Evolutionary conservation across 495 filamentous ascomycete genomes (phyloP).

Genomic region (Aspergillus ostianus): DNA sequence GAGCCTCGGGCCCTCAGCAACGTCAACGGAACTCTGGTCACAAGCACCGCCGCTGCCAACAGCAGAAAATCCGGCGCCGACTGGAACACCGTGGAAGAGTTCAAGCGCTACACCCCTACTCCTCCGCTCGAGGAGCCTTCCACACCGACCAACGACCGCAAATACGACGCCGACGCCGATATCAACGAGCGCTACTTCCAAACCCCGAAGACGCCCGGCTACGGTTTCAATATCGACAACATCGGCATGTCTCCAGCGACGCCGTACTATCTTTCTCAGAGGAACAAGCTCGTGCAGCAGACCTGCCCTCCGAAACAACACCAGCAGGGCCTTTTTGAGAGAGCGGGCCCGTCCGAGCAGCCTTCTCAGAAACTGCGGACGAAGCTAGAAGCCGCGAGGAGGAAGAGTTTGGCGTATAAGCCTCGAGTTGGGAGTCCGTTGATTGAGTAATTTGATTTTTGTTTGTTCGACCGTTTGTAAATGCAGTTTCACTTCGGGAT

Average conservation of each 20-base stretch:
- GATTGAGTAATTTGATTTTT: slow-evolving; percentile 17
- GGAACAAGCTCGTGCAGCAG: slow-evolving; percentile 57
- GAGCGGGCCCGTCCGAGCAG: slow-evolving; percentile 25
- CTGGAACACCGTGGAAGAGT: slow-evolving; percentile 34
- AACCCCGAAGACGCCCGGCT: slow-evolving; percentile 30
- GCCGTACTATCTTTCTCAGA: slow-evolving; percentile 55
- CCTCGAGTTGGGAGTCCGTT: slow-evolving; percentile 78
- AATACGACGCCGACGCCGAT: slow-evolving; percentile 13
- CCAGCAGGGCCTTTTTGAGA: slow-evolving; percentile 44
- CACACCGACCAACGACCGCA: slow-evolving; percentile 18
- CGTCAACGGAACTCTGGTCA: slow-evolving; percentile 60
- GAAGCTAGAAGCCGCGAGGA: slow-evolving; percentile 68
- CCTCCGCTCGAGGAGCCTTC: slow-evolving; percentile 17
- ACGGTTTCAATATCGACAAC: slow-evolving; percentile 40
- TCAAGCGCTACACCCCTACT: slow-evolving; percentile 34
- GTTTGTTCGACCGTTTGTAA: not conserved
- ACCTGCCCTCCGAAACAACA: slow-evolving; percentile 72
- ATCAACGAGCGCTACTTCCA: slow-evolving; percentile 24
- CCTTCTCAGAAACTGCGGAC: slow-evolving; percentile 52
- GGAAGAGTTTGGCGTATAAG: slow-evolving; percentile 81
- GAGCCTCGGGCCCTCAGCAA: slow-evolving; percentile 78
- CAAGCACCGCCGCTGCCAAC: slow-evolving; percentile 28
- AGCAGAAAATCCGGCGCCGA: slow-evolving; percentile 32
- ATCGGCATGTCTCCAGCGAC: slow-evolving; percentile 53
- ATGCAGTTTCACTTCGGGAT: not conserved